Percentiles rank a stretch among this genome's conserved stretches.
These are phyloP conservation scores for Trichomonascaceae sp. DNA, from an alignment of 1,139 yeast genomes.

Conservation along the genomic window DNA sequence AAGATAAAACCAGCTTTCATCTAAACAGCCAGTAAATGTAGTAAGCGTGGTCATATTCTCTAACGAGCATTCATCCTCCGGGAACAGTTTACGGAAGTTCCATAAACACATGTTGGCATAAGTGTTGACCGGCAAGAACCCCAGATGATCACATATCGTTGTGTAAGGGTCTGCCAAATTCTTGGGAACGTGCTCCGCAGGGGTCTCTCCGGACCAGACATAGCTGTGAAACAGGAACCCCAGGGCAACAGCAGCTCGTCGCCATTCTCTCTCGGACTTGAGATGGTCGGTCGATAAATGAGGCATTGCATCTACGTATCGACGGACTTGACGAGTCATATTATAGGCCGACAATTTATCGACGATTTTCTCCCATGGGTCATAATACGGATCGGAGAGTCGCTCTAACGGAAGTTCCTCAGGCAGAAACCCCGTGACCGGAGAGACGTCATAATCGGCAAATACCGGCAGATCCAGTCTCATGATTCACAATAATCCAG, in stretches of 20 bases:
- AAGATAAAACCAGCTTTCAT: conserved; percentile 90
- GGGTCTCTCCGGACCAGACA: conserved; percentile 66
- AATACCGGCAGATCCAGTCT: conserved; percentile 39
- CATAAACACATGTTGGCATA: conserved; percentile 84
- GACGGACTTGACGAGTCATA: conserved; percentile 56
- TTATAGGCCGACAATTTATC: conserved; percentile 65
- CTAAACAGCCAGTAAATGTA: conserved; percentile 86
- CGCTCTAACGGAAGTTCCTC: conserved; percentile 52
- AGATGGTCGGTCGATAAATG: conserved; percentile 44
- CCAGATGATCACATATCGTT: conserved; percentile 49
- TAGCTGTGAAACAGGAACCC: conserved; percentile 83
- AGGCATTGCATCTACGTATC: conserved; percentile 55
- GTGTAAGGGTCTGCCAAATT: conserved; percentile 68
- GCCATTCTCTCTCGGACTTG: conserved; percentile 43
- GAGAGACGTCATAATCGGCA: conserved; percentile 64
- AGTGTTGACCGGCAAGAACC: conserved; percentile 81
- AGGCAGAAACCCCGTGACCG: conserved; percentile 73
- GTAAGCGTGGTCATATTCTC: conserved; percentile 71
- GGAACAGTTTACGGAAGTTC: conserved; percentile 69
- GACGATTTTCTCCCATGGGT: conserved; percentile 73
- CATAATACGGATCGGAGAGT: conserved; percentile 57
- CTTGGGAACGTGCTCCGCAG: conserved; percentile 61
- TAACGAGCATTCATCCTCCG: conserved; percentile 42
- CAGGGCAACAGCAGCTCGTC: conserved; percentile 75
- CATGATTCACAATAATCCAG: conserved; percentile 14